A percentile compares a stretch with the other conserved stretches of the same genome.
Evolutionary conservation across 2,329 filamentous ascomycete genomes (phyloP).

Genomic region (Cadophora malorum): DNA sequence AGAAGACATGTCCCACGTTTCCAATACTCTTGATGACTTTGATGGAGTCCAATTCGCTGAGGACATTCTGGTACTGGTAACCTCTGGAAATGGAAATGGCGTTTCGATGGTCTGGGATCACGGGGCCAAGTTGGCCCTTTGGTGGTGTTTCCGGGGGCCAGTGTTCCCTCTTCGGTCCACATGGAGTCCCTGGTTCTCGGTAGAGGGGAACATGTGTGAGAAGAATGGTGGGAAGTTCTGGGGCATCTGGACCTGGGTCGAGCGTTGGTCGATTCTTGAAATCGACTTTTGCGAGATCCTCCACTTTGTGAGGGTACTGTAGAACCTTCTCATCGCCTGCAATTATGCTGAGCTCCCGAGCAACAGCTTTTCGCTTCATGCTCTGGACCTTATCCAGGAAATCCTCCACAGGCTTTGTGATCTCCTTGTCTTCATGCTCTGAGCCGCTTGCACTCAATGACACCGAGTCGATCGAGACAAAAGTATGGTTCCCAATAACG

Average conservation of each 20-base stretch:
- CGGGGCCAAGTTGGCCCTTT: constrained; percentile 60
- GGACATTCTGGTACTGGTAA: constrained; percentile 97
- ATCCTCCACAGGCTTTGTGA: constrained; percentile 78
- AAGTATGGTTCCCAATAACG: constrained; percentile 91
- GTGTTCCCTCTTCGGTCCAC: constrained; percentile 84
- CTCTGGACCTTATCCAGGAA: constrained; percentile 74
- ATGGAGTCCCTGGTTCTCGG: constrained; percentile 81
- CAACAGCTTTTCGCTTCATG: constrained; percentile 70
- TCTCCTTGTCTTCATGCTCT: constrained; percentile 58
- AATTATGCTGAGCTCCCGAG: constrained; percentile 70
- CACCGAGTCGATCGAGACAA: constrained; percentile 89
- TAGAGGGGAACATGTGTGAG: constrained; percentile 92
- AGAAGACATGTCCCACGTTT: constrained; percentile 86
- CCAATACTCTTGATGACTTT: constrained; percentile 79
- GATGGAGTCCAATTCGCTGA: constrained; percentile 77
- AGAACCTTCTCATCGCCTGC: constrained; percentile 62
- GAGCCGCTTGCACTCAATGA: constrained; percentile 78
- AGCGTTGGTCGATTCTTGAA: constrained; percentile 49
- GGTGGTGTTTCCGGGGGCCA: constrained; percentile 74
- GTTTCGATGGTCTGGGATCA: constrained; percentile 72
- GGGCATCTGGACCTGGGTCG: constrained; percentile 51
- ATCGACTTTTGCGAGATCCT: constrained; percentile 53
- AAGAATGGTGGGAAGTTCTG: constrained; percentile 83
- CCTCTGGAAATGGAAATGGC: constrained; percentile 79
- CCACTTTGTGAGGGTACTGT: constrained; percentile 62